Evolutionary conservation across 2,329 filamentous ascomycete genomes (phyloP).

Genomic region (Penicillium vulpinum): DNA sequence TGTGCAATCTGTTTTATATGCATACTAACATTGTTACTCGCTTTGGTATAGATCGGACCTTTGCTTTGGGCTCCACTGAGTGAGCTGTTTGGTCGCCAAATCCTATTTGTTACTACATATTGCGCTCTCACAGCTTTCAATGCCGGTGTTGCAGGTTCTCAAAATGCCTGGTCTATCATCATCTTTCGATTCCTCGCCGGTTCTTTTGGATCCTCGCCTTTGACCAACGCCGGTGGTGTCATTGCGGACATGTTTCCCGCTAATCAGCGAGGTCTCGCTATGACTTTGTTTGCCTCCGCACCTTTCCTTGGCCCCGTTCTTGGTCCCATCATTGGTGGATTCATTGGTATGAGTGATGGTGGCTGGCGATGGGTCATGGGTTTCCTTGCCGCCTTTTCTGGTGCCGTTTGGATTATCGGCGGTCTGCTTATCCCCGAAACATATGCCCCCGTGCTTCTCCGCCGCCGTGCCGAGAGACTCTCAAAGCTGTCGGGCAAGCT

Average conservation of each 20-base stretch:
- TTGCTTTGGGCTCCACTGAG: slow-evolving; percentile 66
- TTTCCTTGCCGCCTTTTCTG: slow-evolving; percentile 31
- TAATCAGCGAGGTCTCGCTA: slow-evolving; percentile 55
- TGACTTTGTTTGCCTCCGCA: slow-evolving; percentile 64
- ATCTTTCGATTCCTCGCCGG: slow-evolving; percentile 66
- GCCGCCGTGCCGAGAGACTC: slow-evolving; percentile 27
- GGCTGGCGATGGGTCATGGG: slow-evolving; percentile 34
- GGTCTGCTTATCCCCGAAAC: slow-evolving; percentile 30
- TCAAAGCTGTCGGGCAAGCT: slow-evolving; percentile 27
- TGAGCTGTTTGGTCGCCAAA: slow-evolving; percentile 63
- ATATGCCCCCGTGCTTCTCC: slow-evolving; percentile 33
- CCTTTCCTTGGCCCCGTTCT: slow-evolving; percentile 57
- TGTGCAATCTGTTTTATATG: neutral
- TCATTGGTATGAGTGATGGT: slow-evolving; percentile 30
- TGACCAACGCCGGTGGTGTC: slow-evolving; percentile 46
- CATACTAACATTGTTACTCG: neutral
- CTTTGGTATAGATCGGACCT: slow-evolving; percentile 53
- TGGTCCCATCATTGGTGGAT: slow-evolving; percentile 33
- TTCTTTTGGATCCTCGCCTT: slow-evolving; percentile 58
- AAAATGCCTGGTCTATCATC: slow-evolving; percentile 59
- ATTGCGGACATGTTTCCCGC: slow-evolving; percentile 61
- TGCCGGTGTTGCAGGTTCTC: slow-evolving; percentile 56
- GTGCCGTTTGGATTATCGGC: slow-evolving; percentile 30
- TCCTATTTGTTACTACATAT: slow-evolving; percentile 55
- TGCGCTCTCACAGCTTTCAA: slow-evolving; percentile 59